These are phyloP conservation scores for Glutinoglossum americanum DNA, from an alignment of 495 filamentous ascomycete species.

Conservation along the genomic window DNA sequence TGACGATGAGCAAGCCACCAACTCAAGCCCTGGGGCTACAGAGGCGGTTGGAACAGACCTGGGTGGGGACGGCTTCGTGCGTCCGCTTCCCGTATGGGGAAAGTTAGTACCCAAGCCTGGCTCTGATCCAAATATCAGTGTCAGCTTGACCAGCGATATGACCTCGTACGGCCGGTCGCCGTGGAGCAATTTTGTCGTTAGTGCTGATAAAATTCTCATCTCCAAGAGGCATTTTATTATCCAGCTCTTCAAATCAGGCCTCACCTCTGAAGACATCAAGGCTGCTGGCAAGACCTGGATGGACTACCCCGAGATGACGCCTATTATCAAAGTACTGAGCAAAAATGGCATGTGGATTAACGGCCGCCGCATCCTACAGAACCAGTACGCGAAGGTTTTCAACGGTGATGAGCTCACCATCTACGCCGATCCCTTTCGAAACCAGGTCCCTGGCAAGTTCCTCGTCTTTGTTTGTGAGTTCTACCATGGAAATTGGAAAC, in stretches of 20 bases:
- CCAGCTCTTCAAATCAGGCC: slow-evolving; percentile 37
- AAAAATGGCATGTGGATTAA: slow-evolving; percentile 1
- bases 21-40: background rate
- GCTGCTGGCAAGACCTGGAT: background rate
- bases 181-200: slow-evolving; percentile 33
- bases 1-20: background rate
- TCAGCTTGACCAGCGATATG: slow-evolving; percentile 39
- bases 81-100: slow-evolving; percentile 23
- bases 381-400: background rate
- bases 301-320: background rate
- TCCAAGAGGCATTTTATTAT: slow-evolving; percentile 68
- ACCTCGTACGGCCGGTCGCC: slow-evolving; percentile 54
- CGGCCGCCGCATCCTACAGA: background rate
- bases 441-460: background rate
- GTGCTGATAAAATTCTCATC: slow-evolving; percentile 44
- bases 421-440: background rate
- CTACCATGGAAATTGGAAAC: slow-evolving; percentile 11
- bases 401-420: slow-evolving; percentile 3
- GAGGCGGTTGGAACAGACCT: background rate
- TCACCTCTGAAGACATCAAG: slow-evolving; percentile 5
- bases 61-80: slow-evolving; percentile 16
- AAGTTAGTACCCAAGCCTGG: slow-evolving; percentile 20
- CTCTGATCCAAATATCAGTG: slow-evolving; percentile 30
- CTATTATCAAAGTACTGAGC: background rate
- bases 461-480: slow-evolving; percentile 19